Conservation (phyloP, 352 stramenopile species). For the Pythium chondricola region DNA sequence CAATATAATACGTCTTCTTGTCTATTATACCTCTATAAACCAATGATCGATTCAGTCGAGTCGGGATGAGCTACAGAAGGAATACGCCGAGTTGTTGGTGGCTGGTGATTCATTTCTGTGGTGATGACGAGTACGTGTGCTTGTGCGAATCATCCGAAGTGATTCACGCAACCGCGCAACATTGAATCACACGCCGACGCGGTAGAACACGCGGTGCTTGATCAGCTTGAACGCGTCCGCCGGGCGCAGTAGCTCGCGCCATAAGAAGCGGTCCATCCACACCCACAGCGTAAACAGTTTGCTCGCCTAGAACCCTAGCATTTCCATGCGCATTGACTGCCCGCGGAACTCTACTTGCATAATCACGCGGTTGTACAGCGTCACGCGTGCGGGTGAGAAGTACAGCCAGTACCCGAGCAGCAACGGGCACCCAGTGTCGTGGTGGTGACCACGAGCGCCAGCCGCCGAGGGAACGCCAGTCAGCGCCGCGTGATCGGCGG, state of each 20-base stretch:
- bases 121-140: too few species aligned
- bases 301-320: constrained; percentile 3
- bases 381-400: background rate
- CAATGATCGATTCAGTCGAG: too few species aligned
- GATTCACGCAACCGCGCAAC: too few species aligned
- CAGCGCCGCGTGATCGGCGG: background rate
- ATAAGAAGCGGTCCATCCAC: constrained; percentile 6
- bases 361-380: background rate
- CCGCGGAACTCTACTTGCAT: background rate
- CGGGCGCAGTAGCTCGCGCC: constrained; percentile 2
- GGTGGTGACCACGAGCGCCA: background rate
- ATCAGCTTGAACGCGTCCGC: constrained; percentile 3
- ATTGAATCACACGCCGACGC: too few species aligned
- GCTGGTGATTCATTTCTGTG: too few species aligned
- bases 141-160: too few species aligned
- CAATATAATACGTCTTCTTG: too few species aligned
- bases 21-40: too few species aligned
- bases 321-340: background rate
- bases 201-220: constrained; percentile 4
- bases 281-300: constrained; percentile 7
- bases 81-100: too few species aligned
- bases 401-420: background rate
- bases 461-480: background rate
- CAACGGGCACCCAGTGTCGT: background rate
- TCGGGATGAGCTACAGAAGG: too few species aligned